Base-by-base conservation (phyloP, 768 basidiomycete species). In the Pulveroboletus sp. region DNA sequence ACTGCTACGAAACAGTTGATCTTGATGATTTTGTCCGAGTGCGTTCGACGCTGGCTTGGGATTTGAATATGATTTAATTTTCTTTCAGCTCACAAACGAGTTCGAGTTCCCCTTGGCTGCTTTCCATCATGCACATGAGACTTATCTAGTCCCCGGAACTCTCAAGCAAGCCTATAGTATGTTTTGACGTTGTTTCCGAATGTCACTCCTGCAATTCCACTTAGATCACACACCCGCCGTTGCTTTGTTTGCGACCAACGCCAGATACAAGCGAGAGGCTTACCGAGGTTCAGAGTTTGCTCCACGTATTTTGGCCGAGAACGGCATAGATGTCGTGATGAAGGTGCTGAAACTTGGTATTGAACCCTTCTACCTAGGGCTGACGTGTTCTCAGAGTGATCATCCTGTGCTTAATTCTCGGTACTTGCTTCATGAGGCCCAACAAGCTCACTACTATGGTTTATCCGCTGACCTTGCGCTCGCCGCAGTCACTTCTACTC, bases 121-220 rank as follows among this genome's bases (percentile, higher is more conserved):
- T 6, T 83, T 93, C 62, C 90, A 93, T 60, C 86, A 90, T 61
- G 93, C 92, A 8, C 84, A 90, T 47, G 92, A 95, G 64, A 82
- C 91, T 2, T 96, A 90, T 69, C 77, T 96, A n/a, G 86, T 93
- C 20, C 89, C 93, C 1, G 81, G 82, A 20, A 69, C 86, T 5
- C 70, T 97, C 53, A 94, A 92, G 68, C 72, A 78, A 64, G 81
- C 85, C 53, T 93, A 76, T 48, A 63, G 68, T 68, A 53, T 19
- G 56, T 2, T 19, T 45, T 35, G 22, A 39, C 13, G 48, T 48
- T 4, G 14, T 46, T 23, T 46, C 13, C n/a, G 22, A 40, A 23
- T 45, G 1, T 30, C 27, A 26, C 19, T 45, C 22, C 42, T n/a
- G 7, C 17, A 43, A 47, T 32, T 35, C 2, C 53, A 36, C 40